A percentile compares a stretch with the other conserved stretches of the same genome.
These are phyloP conservation scores for Magnaporthales sp. DNA, from an alignment of 2,329 filamentous ascomycete species.

Conservation along the genomic window DNA sequence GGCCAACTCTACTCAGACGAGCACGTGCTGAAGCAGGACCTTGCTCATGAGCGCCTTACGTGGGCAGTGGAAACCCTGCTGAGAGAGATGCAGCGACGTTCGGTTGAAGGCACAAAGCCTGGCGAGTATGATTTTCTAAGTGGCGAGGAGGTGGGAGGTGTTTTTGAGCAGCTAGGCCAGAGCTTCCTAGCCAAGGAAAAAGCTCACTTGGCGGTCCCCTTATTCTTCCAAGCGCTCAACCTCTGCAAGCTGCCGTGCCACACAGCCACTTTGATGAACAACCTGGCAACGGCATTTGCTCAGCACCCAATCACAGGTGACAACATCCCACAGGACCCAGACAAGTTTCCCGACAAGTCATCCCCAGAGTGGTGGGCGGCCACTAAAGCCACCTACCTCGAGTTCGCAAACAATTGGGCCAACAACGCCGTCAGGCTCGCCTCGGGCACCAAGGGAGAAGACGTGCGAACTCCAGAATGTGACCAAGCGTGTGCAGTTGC, in stretches of 20 bases:
- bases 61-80: slow-evolving; percentile 77
- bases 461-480: slow-evolving; percentile 67
- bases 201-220: slow-evolving; percentile 73
- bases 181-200: slow-evolving; percentile 67
- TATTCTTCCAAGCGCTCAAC: slow-evolving; percentile 78
- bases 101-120: slow-evolving; percentile 57
- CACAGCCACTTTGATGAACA: slow-evolving; percentile 79
- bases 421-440: slow-evolving; percentile 64
- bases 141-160: slow-evolving; percentile 62
- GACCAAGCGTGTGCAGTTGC: slow-evolving; percentile 76
- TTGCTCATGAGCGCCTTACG: slow-evolving; percentile 65
- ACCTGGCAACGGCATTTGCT: slow-evolving; percentile 64
- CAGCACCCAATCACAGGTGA: slow-evolving; percentile 45
- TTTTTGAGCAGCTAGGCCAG: slow-evolving; percentile 63
- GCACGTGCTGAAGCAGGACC: slow-evolving; percentile 63
- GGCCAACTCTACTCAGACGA: slow-evolving; percentile 74
- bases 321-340: neutral
- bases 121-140: slow-evolving; percentile 65
- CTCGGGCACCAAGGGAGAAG: slow-evolving; percentile 48
- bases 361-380: slow-evolving; percentile 18
- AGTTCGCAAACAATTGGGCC: slow-evolving; percentile 70
- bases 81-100: slow-evolving; percentile 62
- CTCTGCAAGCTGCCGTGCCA: slow-evolving; percentile 63
- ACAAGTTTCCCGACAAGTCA: neutral
- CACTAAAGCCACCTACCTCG: slow-evolving; percentile 53